phyloP scores from a whole-genome alignment of 1,284 basidiomycete species.

The Ceratobasidium sp. region DNA sequence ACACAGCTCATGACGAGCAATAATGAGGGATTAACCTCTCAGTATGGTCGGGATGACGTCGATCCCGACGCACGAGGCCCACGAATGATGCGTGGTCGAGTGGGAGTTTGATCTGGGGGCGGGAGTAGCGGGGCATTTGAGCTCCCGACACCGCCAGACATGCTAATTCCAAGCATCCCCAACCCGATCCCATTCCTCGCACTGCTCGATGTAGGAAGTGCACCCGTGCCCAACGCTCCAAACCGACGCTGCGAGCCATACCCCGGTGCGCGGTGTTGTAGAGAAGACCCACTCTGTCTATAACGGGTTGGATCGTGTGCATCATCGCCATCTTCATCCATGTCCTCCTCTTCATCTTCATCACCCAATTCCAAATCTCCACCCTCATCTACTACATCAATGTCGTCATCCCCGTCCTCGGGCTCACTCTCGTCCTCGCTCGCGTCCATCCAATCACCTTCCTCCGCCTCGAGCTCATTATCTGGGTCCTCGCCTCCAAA shows the following conservation, averaged over 20 bases:
- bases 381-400: slow-evolving; percentile 54
- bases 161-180: slow-evolving; percentile 29
- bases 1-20: slow-evolving; percentile 20
- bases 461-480: slow-evolving; percentile 50
- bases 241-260: slow-evolving; percentile 38
- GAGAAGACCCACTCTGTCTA: slow-evolving; percentile 30
- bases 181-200: slow-evolving; percentile 24
- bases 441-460: slow-evolving; percentile 61
- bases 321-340: slow-evolving; percentile 15
- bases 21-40: too few relatives aligned
- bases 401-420: slow-evolving; percentile 55
- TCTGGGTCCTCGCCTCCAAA: slow-evolving; percentile 66
- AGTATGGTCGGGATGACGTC: slow-evolving; percentile 32
- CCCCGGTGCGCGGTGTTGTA: slow-evolving; percentile 28
- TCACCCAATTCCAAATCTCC: slow-evolving; percentile 57
- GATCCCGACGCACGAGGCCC: slow-evolving; percentile 31
- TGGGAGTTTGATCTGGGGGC: slow-evolving; percentile 21
- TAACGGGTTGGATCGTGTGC: slow-evolving; percentile 31
- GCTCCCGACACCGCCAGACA: slow-evolving; percentile 12
- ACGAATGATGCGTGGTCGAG: slow-evolving; percentile 34
- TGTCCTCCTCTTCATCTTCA: slow-evolving; percentile 72
- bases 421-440: slow-evolving; percentile 57
- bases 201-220: slow-evolving; percentile 4
- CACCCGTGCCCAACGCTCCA: not conserved
- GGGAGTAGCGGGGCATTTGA: slow-evolving; percentile 33